Base-by-base conservation (phyloP, 192 early-diverging fungal species). In the Coemansia sp. region DNA sequence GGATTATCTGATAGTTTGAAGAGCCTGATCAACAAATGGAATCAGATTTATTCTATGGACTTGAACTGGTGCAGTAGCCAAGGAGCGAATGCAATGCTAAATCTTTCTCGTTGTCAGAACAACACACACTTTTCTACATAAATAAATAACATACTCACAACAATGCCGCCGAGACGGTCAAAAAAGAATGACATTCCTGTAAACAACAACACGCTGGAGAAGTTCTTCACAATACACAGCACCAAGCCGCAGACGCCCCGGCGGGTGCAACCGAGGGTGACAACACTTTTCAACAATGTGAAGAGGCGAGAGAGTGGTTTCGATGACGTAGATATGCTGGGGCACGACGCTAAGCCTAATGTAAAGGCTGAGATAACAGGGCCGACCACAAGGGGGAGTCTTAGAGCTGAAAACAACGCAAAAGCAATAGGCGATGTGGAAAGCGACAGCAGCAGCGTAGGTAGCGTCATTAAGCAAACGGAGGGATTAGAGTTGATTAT, bases 211-310 rank as follows among this genome's bases (percentile, higher is more conserved):
- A 64, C 68, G 19, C 68, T 70, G 25, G 55, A 27, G 3, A 70
- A 63, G 2, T 70, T 63, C 27, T 70, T 70, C 24, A 64, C 25
- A n/a, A 70, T 64, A 10, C 27, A 30, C 59, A 69, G 11, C 25
- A 25, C 59, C n/a, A 63, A 64, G 46, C 31, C 68, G 23, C 61
- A 53, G 46, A 27, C 46, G 2, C 30, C 61, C 29, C 27, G 22
- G 27, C 31, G 10, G 5, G 39, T 36, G 31, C 68, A 70, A 11
- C 36, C 54, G 5, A 63, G 25, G 5, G 25, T 70, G 39, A 53
- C 56, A 20, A 23, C 50, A 4, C 33, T 70, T 1, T 53, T 68
- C 9, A 27, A 32, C 60, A 55, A 57, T 36, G 54, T 25, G 19
- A 33, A 30, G 20, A 64, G 5, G 46, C 61, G 25, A 20, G 24